A percentile compares a stretch with the other conserved stretches of the same genome.
These are phyloP conservation scores for Paramecium tetraurelia DNA, from an alignment of 73 alveolate genomes.

Conservation along the genomic window DNA sequence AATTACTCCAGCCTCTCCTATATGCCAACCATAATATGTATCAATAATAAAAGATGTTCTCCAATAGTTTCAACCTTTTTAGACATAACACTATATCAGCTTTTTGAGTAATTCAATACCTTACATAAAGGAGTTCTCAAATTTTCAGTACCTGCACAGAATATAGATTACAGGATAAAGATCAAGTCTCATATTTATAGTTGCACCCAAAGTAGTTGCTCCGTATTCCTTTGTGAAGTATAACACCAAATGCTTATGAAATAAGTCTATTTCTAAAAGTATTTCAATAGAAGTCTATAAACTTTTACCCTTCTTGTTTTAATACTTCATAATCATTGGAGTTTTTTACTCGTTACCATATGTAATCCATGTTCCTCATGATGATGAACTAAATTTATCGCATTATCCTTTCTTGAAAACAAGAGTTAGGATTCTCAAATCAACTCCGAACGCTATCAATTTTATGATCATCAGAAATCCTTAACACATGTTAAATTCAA, in stretches of 20 bases:
- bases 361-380: conserved; percentile 71
- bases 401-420: conserved; percentile 56
- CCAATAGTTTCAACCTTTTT: conserved; percentile 14
- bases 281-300: conserved; percentile 59
- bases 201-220: conserved; percentile 79
- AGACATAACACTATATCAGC: conserved; percentile 59
- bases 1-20: conserved; percentile 51
- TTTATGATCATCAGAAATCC: conserved; percentile 57
- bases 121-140: conserved; percentile 83
- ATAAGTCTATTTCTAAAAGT: conserved; percentile 80
- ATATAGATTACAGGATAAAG: conserved; percentile 80
- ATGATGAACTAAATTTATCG: conserved; percentile 64
- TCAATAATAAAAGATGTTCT: conserved; percentile 31
- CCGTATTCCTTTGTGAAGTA: too few relatives aligned
- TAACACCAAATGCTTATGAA: conserved; percentile 74
- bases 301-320: conserved; percentile 39
- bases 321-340: conserved; percentile 63
- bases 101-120: conserved; percentile 76
- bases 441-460: conserved; percentile 54
- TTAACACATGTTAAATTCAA: conserved; percentile 6
- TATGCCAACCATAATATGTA: conserved; percentile 27
- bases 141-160: conserved; percentile 73
- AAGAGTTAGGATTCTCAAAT: conserved; percentile 31
- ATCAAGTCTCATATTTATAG: conserved; percentile 81
- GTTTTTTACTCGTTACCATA: conserved; percentile 68